phyloP scores from a whole-genome alignment of 2,329 filamentous ascomycete species.

The Aspergillus costaricaensis region DNA sequence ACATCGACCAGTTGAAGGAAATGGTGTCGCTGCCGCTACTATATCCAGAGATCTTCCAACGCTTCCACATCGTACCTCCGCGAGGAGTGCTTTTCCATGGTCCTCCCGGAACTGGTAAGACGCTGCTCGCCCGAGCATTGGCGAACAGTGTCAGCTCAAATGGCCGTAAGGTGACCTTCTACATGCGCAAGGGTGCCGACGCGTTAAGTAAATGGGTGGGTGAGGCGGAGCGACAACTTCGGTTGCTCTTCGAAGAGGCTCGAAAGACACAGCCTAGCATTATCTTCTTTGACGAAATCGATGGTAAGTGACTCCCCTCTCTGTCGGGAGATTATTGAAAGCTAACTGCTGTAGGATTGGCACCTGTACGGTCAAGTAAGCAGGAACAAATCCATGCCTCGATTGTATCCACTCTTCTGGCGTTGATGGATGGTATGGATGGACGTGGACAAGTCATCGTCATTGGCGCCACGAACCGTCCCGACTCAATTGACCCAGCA shows the following conservation, averaged over 20 bases:
- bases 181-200: slow-evolving; percentile 99
- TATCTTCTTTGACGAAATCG: slow-evolving; percentile 99
- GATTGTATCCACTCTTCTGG: slow-evolving; percentile 91
- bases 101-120: slow-evolving; percentile 96
- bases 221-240: slow-evolving; percentile 92
- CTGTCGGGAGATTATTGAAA: not conserved
- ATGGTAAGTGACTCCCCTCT: slow-evolving; percentile 58
- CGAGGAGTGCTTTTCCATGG: slow-evolving; percentile 96
- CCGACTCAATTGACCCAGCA: slow-evolving; percentile 95
- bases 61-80: slow-evolving; percentile 90
- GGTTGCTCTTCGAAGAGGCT: slow-evolving; percentile 92
- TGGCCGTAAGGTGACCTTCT: slow-evolving; percentile 94
- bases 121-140: slow-evolving; percentile 86
- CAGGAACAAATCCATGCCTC: slow-evolving; percentile 98
- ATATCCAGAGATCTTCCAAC: slow-evolving; percentile 90
- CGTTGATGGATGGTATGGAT: slow-evolving; percentile 97
- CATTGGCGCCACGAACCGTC: slow-evolving; percentile 96
- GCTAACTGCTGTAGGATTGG: slow-evolving; percentile 55
- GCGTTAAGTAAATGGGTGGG: slow-evolving; percentile 98
- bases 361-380: slow-evolving; percentile 93
- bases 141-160: slow-evolving; percentile 87
- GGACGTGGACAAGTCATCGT: slow-evolving; percentile 98
- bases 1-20: slow-evolving; percentile 96
- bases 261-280: slow-evolving; percentile 95
- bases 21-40: slow-evolving; percentile 95